Conservation (phyloP, 441 rosid genomes). For the Dalechampia spathulata region DNA sequence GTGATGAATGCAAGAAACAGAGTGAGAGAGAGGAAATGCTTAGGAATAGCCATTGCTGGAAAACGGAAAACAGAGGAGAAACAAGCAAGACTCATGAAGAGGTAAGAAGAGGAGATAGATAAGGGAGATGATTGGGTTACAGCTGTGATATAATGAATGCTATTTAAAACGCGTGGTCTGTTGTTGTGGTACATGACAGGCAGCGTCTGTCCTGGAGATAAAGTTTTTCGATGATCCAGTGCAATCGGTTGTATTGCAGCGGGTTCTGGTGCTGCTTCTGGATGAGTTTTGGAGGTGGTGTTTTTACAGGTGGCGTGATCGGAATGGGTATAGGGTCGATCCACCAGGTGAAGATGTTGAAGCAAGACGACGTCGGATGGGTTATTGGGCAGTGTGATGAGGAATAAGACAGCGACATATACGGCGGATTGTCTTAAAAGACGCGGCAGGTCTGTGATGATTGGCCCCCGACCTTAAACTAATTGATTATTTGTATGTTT, state of each 20-base stretch:
- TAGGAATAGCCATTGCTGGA: constrained; percentile 30
- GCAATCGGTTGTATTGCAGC: background rate
- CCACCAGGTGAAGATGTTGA: background rate
- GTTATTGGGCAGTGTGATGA: background rate
- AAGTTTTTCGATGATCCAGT: background rate
- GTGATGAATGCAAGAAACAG: constrained; percentile 5
- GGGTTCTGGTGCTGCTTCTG: background rate
- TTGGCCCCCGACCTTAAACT: background rate
- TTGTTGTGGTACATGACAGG: background rate
- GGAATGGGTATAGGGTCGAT: background rate
- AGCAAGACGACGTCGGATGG: background rate
- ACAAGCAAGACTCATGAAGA: too few species aligned
- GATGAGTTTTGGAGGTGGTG: too few species aligned
- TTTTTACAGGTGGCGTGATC: background rate
- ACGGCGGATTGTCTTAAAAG: constrained; percentile 12
- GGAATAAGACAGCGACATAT: background rate
- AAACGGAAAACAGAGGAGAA: background rate
- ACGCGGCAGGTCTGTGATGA: constrained; percentile 4
- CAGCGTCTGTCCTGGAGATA: background rate
- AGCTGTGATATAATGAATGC: constrained; percentile 32
- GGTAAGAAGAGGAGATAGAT: background rate
- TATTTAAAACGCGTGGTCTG: constrained; percentile 28
- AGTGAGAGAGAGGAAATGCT: constrained; percentile 1
- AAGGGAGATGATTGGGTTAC: constrained; percentile 23
- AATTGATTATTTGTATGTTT: background rate